Evolutionary conservation across 2,329 filamentous ascomycete genomes (phyloP).

Genomic region (Epichloe baconii): DNA sequence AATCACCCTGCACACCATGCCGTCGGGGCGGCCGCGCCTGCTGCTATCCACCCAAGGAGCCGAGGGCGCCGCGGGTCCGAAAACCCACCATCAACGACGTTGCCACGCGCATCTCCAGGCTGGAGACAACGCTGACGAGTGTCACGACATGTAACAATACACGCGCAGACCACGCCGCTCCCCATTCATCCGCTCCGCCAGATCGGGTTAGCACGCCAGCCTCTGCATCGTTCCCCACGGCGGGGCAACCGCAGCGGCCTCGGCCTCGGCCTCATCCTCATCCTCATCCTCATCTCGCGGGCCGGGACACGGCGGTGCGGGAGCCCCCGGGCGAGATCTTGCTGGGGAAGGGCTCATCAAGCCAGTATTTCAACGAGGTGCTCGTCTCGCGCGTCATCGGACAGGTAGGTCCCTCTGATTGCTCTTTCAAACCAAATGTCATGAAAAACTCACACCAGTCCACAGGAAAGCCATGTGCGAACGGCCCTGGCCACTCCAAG

Average conservation of each 20-base stretch:
- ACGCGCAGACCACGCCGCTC: neutral
- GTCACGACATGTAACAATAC: neutral
- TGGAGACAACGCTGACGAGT: conserved; percentile 15
- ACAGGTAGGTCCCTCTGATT: conserved; percentile 12
- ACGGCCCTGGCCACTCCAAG: conserved; percentile 4
- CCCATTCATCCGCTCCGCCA: neutral
- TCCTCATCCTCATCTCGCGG: neutral
- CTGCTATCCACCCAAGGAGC: conserved; percentile 16
- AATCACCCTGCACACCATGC: conserved; percentile 57
- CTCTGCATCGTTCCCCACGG: too few relatives aligned
- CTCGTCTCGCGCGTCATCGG: conserved; percentile 22
- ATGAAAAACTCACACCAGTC: neutral
- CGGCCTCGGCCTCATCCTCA: too few relatives aligned
- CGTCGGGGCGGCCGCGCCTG: conserved; percentile 28
- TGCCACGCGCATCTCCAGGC: conserved; percentile 21
- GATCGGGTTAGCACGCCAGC: too few relatives aligned
- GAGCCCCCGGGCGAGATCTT: conserved; percentile 14
- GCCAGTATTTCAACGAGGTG: conserved; percentile 25
- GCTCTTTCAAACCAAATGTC: neutral
- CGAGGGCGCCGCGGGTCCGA: conserved; percentile 13
- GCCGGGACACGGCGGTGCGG: neutral
- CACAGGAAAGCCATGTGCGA: conserved; percentile 1
- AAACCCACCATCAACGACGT: conserved; percentile 21
- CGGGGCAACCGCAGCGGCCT: neutral
- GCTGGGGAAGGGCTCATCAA: conserved; percentile 18